Percentiles rank a stretch among this genome's conserved stretches.
Conservation (phyloP, 2,329 filamentous ascomycete species). For the Colletotrichum cordylinicola region DNA sequence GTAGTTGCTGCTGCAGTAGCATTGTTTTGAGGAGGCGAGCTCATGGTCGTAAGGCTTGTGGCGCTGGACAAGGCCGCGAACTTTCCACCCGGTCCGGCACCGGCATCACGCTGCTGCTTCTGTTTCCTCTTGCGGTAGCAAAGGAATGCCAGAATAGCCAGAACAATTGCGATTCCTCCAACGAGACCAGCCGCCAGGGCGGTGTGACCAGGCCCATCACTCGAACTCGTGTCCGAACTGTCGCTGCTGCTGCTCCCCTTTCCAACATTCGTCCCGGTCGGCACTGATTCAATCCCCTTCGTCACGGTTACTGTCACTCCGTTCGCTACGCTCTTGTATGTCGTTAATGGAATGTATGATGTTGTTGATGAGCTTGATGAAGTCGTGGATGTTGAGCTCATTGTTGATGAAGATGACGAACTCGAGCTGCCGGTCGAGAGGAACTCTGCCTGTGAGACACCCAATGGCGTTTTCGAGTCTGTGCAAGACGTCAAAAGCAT, state of each 20-base stretch:
- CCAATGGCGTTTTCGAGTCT: slow-evolving; percentile 48
- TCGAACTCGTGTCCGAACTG: neutral
- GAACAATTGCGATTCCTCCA: neutral
- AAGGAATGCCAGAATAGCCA: neutral
- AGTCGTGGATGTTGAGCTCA: neutral
- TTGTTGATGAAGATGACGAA: neutral
- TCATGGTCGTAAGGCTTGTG: slow-evolving; percentile 18
- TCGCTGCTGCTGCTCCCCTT: neutral
- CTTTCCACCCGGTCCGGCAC: neutral
- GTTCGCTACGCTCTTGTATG: slow-evolving; percentile 13
- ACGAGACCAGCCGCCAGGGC: slow-evolving; percentile 1
- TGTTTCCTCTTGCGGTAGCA: slow-evolving; percentile 10
- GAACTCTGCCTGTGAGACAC: slow-evolving; percentile 48
- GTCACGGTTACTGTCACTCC: slow-evolving; percentile 18
- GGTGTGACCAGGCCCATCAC: neutral
- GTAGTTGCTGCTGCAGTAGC: neutral
- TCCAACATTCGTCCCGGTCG: slow-evolving; percentile 2
- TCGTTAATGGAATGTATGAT: neutral
- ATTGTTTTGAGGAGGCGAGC: neutral
- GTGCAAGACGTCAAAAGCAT: slow-evolving; percentile 50
- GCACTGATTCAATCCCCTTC: neutral
- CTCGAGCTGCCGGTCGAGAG: slow-evolving; percentile 25
- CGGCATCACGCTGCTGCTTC: neutral
- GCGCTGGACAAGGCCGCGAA: slow-evolving; percentile 15
- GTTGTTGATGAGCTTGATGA: neutral